phyloP scores from a whole-genome alignment of 306 rosid genomes.

The Rosa persica region DNA sequence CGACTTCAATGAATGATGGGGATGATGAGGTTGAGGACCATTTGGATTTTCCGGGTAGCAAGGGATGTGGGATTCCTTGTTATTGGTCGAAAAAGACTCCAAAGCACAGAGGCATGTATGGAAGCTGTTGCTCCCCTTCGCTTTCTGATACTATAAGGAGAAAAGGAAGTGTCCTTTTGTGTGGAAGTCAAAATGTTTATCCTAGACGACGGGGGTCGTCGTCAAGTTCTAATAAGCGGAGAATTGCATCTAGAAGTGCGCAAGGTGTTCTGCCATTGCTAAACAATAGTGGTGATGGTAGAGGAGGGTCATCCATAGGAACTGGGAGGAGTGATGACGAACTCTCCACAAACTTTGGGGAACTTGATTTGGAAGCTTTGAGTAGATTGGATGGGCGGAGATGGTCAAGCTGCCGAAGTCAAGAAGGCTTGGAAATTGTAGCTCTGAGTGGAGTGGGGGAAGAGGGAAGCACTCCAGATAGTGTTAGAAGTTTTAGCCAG shows the following conservation, averaged over 20 bases:
- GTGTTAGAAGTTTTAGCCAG: conserved; percentile 63
- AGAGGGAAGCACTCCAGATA: conserved; percentile 73
- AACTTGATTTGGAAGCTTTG: conserved; percentile 96
- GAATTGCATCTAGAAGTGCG: conserved; percentile 58
- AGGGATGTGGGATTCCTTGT: conserved; percentile 96
- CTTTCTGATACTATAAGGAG: conserved; percentile 82
- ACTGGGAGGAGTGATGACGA: conserved; percentile 92
- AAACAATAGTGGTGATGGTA: conserved; percentile 52
- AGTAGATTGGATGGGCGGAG: conserved; percentile 94
- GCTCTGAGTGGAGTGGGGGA: conserved; percentile 72
- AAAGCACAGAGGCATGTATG: conserved; percentile 57
- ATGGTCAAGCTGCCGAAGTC: conserved; percentile 99
- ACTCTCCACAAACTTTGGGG: conserved; percentile 85
- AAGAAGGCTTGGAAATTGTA: conserved; percentile 82
- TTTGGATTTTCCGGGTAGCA: conserved; percentile 72
- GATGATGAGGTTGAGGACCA: conserved; percentile 74
- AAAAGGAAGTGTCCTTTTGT: conserved; percentile 74
- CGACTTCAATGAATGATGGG: conserved; percentile 71
- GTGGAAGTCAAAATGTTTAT: conserved; percentile 69
- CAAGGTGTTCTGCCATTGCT: conserved; percentile 85
- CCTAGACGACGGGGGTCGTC: conserved; percentile 49
- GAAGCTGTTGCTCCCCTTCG: conserved; percentile 87
- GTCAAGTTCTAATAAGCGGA: conserved; percentile 52
- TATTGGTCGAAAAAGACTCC: conserved; percentile 89
- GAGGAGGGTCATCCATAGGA: conserved; percentile 79